phyloP scores from a whole-genome alignment of 768 basidiomycete genomes.

The Imleria badia region DNA sequence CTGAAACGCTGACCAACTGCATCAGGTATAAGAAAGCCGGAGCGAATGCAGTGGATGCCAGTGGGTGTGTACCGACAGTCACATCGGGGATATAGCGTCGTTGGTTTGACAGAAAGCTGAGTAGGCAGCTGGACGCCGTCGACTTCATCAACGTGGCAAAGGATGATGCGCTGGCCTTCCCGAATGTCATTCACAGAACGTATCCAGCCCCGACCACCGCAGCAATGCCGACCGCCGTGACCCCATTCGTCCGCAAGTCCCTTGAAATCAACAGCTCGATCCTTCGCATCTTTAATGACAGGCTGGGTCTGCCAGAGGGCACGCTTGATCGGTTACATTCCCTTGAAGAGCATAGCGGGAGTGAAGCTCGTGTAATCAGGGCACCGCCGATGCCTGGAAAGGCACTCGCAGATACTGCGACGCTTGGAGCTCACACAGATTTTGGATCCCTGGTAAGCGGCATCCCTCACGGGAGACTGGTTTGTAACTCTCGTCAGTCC shows the following conservation, averaged over 20 bases:
- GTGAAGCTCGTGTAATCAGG: constrained; percentile 56
- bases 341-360: constrained; percentile 48
- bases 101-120: neutral
- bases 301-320: constrained; percentile 52
- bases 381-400: constrained; percentile 41
- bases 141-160: constrained; percentile 70
- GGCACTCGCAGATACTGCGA: constrained; percentile 33
- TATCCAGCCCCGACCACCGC: constrained; percentile 56
- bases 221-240: constrained; percentile 49
- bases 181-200: constrained; percentile 46
- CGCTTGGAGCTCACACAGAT: constrained; percentile 68
- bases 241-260: constrained; percentile 58
- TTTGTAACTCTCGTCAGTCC: constrained; percentile 38
- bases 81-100: neutral
- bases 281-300: constrained; percentile 56
- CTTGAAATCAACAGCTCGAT: constrained; percentile 53
- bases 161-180: constrained; percentile 67
- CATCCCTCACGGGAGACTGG: neutral
- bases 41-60: constrained; percentile 59
- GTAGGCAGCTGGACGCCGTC: constrained; percentile 42
- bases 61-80: constrained; percentile 36
- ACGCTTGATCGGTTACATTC: constrained; percentile 45
- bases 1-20: neutral
- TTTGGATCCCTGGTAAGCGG: constrained; percentile 64
- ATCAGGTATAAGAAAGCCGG: constrained; percentile 60